Percentiles rank a stretch among this genome's conserved stretches.
These are phyloP conservation scores for Thecaphora thlaspeos DNA, from an alignment of 1,284 basidiomycete genomes.

Conservation along the genomic window DNA sequence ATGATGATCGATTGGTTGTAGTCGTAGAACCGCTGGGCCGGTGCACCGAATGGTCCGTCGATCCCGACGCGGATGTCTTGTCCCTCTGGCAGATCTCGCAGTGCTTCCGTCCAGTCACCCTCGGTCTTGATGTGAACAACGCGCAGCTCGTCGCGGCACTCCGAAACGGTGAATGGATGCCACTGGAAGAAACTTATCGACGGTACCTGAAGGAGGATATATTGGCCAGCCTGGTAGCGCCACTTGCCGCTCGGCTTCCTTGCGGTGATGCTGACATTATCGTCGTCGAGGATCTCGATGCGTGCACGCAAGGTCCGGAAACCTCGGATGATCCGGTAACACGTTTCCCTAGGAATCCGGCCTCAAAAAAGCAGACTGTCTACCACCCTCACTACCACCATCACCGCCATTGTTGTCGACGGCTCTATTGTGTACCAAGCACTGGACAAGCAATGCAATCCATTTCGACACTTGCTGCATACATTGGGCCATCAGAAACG, in stretches of 20 bases:
- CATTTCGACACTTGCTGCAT: too few relatives aligned
- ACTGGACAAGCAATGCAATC: too few relatives aligned
- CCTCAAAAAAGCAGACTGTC: too few relatives aligned
- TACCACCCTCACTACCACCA: too few relatives aligned
- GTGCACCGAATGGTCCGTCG: constrained; percentile 14
- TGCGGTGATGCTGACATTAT: constrained; percentile 5
- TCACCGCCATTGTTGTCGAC: too few relatives aligned
- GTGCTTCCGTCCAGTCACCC: constrained; percentile 7
- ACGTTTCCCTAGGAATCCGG: too few relatives aligned
- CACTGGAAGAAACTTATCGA: constrained; percentile 6
- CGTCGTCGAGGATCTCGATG: background rate
- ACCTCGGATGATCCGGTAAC: too few relatives aligned
- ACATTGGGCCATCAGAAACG: too few relatives aligned
- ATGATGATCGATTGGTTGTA: constrained; percentile 7
- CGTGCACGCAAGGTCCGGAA: background rate
- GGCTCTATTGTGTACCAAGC: too few relatives aligned
- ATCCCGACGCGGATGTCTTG: constrained; percentile 5
- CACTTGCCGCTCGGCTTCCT: constrained; percentile 4
- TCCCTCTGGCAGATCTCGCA: constrained; percentile 6
- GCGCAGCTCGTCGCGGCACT: constrained; percentile 2
- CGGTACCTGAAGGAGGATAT: constrained; percentile 9
- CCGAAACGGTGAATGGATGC: constrained; percentile 16
- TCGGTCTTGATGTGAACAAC: constrained; percentile 14
- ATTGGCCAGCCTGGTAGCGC: constrained; percentile 10
- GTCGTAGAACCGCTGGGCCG: constrained; percentile 11